Base-by-base conservation (phyloP, 2,329 filamentous ascomycete genomes). In the Sporothrix mexicana region DNA sequence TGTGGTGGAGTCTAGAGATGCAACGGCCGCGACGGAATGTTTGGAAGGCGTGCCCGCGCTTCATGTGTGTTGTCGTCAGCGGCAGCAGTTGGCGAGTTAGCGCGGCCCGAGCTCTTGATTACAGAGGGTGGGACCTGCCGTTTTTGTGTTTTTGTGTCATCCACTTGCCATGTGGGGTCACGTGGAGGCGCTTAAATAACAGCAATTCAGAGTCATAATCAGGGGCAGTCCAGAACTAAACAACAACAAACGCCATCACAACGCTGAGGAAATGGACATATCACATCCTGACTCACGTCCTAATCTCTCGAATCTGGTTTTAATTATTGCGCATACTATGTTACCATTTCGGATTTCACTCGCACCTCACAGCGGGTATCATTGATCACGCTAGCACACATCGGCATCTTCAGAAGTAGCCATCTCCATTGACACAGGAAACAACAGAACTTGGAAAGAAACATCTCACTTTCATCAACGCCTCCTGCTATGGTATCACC, bases 101-200 rank as follows among this genome's bases (percentile, higher is more conserved):
- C 61, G 41, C 25, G 41, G 17, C 41, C 61, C 5, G 13, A 66
- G 61, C 61, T 66, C 61, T 25, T 66, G 61, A 66, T 66, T 66
- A 25, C 61, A 66, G 61, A 66, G 41, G 43, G 41, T 47, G 61
- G 36, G 59, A 64, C 36, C n/a, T 15, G 53, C 53, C 30, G 3
- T 36, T 55, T 36, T n/a, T n/a, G n/a, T n/a, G n/a, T n/a, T n/a
- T 9, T 10, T 20, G 51, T 20, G 51, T 8, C 20, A 47, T 10
- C 45, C 45, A 12, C 4, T 9, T 47, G 12, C 45, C 61, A 66
- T 64, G 41, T 17, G 61, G 20, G 61, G 41, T 66, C 61, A 66
- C 61, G 61, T 66, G 51, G 13, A 9, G 20, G 17, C 51, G 4
- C 8, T 23, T 55, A 55, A 23, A 36, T 36, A 36, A 7, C 30